Evolutionary conservation across 2,329 filamentous ascomycete species (phyloP), one percentile per base, ranked within the genome.

Genomic region (Scolecobasidium constrictum): DNA sequence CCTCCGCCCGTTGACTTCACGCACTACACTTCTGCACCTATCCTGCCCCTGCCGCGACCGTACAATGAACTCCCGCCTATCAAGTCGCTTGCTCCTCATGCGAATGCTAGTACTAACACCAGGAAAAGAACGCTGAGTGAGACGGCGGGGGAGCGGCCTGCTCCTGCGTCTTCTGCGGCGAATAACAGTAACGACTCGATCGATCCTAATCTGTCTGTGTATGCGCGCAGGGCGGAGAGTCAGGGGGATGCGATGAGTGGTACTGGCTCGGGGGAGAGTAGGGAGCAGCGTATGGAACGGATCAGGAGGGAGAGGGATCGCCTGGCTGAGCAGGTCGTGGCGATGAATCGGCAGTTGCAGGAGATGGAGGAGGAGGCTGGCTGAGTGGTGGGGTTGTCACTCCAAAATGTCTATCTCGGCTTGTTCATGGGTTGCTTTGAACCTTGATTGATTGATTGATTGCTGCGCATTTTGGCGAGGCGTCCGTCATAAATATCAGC

Each of bases 1-100:
- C 58, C 59, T 12, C 46, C 58, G 3, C 55, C 59, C 4, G 53
- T 62, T 33, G 59, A 62, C 47, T 62, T 62, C 37, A 62, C 59
- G 3, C 54, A 56, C 34, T 62, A 59, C 46, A 55, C 34, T 21
- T 28, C 5, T 6, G n/a, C 39, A 12, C n/a, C 39, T 7, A 40
- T 9, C 11, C 18, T 28, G 9, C 4, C 33, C 19, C 26, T 4
- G 7, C 43, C n/a, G n/a, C 31, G 26, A 7, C 20, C 18, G 6
- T 18, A 11, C 9, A 15, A 19, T 51, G 50, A 20, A 45, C 48
- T 16, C 38, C 16, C 31, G 31, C 35, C 19, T 35, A 44, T 9
- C 42, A 46, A 4, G 40, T 53, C 38, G 35, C 47, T 17, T 48
- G 50, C 15, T 42, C 49, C 39, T 11, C 53, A 50, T 22, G 47